A percentile compares a stretch with the other conserved stretches of the same genome.
Evolutionary conservation across 2,329 filamentous ascomycete species (phyloP).

Genomic region (Xylariales sp.): DNA sequence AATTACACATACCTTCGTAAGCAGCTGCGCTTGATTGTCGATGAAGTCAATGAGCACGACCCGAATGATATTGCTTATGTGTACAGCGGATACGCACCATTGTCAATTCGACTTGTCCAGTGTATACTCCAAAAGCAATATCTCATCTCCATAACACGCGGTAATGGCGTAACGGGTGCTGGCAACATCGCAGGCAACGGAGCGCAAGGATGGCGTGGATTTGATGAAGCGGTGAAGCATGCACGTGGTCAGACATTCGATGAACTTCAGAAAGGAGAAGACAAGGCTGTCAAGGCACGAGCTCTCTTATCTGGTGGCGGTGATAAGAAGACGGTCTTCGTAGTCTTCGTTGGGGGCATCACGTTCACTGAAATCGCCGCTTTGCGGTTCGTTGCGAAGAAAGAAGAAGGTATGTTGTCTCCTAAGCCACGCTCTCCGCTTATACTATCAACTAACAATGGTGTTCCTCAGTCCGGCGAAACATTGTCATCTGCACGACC

Average conservation of each 20-base stretch:
- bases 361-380: constrained; percentile 96
- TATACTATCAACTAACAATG: constrained; percentile 12
- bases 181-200: constrained; percentile 48
- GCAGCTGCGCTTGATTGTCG: constrained; percentile 81
- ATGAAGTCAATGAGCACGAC: constrained; percentile 93
- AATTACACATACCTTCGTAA: constrained; percentile 90
- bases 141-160: constrained; percentile 65
- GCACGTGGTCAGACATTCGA: constrained; percentile 87
- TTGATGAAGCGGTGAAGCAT: constrained; percentile 87
- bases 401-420: constrained; percentile 61
- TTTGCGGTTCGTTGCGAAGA: constrained; percentile 79
- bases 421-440: too few species aligned
- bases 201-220: constrained; percentile 83
- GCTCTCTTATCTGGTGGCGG: constrained; percentile 73
- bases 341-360: constrained; percentile 97
- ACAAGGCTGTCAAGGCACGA: constrained; percentile 84
- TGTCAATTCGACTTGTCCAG: constrained; percentile 87
- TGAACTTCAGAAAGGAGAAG: constrained; percentile 84
- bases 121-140: constrained; percentile 89
- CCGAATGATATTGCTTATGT: constrained; percentile 97
- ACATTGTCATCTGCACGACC: constrained; percentile 89
- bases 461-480: constrained; percentile 55
- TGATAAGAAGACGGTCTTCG: constrained; percentile 78
- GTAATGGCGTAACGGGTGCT: constrained; percentile 46
- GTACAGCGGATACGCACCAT: constrained; percentile 92